Percentiles rank a stretch among this genome's conserved stretches.
Conservation (phyloP, 345 rosid genomes). For the Aegle marmelos region DNA sequence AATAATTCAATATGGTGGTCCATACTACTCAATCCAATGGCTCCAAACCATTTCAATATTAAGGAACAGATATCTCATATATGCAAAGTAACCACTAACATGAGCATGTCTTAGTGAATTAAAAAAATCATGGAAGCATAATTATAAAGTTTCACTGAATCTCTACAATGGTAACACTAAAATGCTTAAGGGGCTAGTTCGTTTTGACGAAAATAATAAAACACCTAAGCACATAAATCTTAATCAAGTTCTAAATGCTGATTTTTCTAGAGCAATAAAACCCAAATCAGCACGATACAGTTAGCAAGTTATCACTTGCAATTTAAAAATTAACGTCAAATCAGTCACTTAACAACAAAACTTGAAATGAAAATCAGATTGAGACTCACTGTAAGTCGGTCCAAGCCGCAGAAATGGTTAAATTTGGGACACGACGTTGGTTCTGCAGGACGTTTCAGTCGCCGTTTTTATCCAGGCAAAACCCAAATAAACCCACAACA, state of each 20-base stretch:
- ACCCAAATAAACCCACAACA: no score
- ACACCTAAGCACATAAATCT: neutral
- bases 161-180: neutral
- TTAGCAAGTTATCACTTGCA: no score
- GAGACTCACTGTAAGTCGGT: no score
- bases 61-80: neutral
- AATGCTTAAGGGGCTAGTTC: no score
- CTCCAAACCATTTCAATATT: neutral
- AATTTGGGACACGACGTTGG: no score
- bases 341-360: no score
- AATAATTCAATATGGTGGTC: neutral
- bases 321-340: no score
- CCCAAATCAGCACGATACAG: no score
- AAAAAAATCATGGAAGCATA: neutral
- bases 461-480: no score
- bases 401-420: no score
- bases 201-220: neutral
- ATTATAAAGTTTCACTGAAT: neutral
- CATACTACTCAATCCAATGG: neutral
- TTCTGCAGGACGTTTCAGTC: no score
- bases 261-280: neutral
- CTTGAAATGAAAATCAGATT: no score
- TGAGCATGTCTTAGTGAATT: neutral
- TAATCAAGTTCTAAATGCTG: neutral
- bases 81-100: neutral